Percentiles rank a stretch among this genome's conserved stretches.
Evolutionary conservation across 179 eudicot genomes (phyloP).

Genomic region (Amaranthus tricolor): DNA sequence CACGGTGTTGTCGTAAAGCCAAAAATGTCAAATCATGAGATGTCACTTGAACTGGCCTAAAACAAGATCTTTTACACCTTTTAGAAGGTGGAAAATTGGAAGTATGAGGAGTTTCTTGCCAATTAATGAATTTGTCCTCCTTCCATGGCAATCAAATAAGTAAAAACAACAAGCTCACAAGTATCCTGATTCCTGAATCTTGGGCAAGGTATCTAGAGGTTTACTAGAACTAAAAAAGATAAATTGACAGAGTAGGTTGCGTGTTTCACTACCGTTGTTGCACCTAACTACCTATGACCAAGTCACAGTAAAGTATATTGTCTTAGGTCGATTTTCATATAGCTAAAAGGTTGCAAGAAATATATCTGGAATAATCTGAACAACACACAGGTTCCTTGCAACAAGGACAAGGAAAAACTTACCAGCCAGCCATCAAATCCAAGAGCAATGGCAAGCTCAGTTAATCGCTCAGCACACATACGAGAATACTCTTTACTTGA

Average conservation of each 20-base stretch:
- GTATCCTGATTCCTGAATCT: background rate
- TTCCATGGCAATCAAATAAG: background rate
- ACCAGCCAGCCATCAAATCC: slow-evolving; percentile 99
- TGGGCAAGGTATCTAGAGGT: background rate
- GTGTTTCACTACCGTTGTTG: background rate
- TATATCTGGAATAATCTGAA: background rate
- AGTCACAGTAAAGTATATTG: background rate
- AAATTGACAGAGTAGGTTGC: background rate
- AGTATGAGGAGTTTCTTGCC: no score
- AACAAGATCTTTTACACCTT: background rate
- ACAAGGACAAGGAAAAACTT: slow-evolving; percentile 9
- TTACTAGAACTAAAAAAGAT: background rate
- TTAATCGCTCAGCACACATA: slow-evolving; percentile 77
- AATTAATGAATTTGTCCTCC: background rate
- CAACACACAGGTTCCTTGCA: background rate
- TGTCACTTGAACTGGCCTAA: no score
- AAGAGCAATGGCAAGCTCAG: slow-evolving; percentile 76
- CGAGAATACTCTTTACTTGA: slow-evolving; percentile 61
- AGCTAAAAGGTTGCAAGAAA: background rate
- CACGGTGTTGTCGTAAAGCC: no score
- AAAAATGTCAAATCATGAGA: no score
- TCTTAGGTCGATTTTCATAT: background rate
- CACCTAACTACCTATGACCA: background rate
- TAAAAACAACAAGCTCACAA: background rate
- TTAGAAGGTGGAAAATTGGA: background rate